A percentile compares a stretch with the other conserved stretches of the same genome.
These are phyloP conservation scores for Marasmius tenuissimus DNA, from an alignment of 1,284 basidiomycete species.

Conservation along the genomic window DNA sequence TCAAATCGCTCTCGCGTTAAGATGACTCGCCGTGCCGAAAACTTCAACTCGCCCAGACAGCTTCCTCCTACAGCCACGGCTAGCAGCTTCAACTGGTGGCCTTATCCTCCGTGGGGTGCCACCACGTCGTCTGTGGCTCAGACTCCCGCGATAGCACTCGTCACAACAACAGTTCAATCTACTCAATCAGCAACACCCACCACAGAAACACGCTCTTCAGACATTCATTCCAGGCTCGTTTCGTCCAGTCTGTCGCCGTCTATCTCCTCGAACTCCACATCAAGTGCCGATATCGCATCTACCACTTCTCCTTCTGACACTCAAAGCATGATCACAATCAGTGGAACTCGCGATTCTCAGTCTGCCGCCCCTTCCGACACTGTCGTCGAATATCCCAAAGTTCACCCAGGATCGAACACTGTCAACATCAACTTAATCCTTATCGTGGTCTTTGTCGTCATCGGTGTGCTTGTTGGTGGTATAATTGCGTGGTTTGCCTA, in stretches of 20 bases:
- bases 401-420: slow-evolving; percentile 5
- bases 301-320: slow-evolving; percentile 2
- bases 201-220: neutral
- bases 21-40: neutral
- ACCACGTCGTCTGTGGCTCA: neutral
- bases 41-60: neutral
- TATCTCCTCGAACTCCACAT: slow-evolving; percentile 1
- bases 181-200: neutral
- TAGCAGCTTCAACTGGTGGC: slow-evolving; percentile 2
- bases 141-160: neutral
- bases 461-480: slow-evolving; percentile 27
- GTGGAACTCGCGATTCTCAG: slow-evolving; percentile 1
- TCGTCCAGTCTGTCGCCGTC: neutral
- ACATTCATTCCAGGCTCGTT: neutral
- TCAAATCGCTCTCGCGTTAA: neutral
- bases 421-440: slow-evolving; percentile 26
- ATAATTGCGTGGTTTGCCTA: slow-evolving; percentile 27
- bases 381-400: slow-evolving; percentile 8
- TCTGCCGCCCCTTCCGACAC: slow-evolving; percentile 5
- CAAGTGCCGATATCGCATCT: slow-evolving; percentile 13
- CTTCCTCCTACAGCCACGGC: neutral
- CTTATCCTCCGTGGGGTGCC: neutral
- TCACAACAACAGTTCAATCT: neutral
- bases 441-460: slow-evolving; percentile 29
- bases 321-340: slow-evolving; percentile 9